Conservation (phyloP, 2,329 filamentous ascomycete species). For the Monosporascus sp. region DNA sequence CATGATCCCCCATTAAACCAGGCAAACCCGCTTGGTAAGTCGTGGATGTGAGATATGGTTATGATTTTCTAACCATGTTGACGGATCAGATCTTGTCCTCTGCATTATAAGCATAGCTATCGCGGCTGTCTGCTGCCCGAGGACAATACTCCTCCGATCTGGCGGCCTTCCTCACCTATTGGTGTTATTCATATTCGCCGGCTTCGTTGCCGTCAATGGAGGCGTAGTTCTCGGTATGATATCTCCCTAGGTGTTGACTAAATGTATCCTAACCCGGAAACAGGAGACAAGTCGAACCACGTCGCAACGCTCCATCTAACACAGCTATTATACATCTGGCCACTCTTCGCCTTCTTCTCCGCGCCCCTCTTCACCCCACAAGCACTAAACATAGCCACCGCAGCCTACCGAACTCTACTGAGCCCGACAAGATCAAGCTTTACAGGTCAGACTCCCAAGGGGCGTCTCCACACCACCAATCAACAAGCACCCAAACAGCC, state of each 20-base stretch:
- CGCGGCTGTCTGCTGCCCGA: slow-evolving; percentile 47
- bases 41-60: not conserved
- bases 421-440: not conserved
- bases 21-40: slow-evolving; percentile 46
- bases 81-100: slow-evolving; percentile 44
- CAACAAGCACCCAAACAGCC: not conserved
- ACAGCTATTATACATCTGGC: slow-evolving; percentile 95
- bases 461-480: not conserved
- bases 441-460: too few relatives aligned
- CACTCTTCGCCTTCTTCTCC: slow-evolving; percentile 85
- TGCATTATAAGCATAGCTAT: slow-evolving; percentile 60
- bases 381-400: slow-evolving; percentile 32
- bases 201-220: slow-evolving; percentile 81
- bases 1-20: slow-evolving; percentile 48
- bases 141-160: slow-evolving; percentile 36
- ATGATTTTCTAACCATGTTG: not conserved
- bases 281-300: slow-evolving; percentile 92
- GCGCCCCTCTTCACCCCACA: slow-evolving; percentile 64
- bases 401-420: slow-evolving; percentile 2
- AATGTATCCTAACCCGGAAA: slow-evolving; percentile 18
- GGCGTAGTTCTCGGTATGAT: slow-evolving; percentile 78
- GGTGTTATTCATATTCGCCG: slow-evolving; percentile 62
- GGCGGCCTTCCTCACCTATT: slow-evolving; percentile 53
- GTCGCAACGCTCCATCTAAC: slow-evolving; percentile 81
- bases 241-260: not conserved